phyloP scores from a whole-genome alignment of 192 early-diverging fungal genomes.

The Coemansia sp. region DNA sequence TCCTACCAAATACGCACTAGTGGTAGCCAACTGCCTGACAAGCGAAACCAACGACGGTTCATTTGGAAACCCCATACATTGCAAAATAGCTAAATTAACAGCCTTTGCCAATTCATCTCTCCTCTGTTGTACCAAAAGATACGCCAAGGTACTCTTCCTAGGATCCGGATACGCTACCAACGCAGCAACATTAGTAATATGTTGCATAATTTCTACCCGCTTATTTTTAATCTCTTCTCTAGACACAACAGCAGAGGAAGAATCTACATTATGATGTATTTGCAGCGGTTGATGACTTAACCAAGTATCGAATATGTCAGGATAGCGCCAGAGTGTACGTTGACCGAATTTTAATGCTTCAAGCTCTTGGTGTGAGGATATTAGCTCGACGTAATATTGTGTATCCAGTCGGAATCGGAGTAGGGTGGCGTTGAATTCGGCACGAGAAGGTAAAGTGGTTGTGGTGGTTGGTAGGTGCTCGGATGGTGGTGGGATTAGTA shows the following conservation, averaged over 20 bases:
- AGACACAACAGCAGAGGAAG: conserved; percentile 13
- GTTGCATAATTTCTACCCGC: conserved; percentile 40
- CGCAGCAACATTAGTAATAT: conserved; percentile 45
- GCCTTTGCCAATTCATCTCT: conserved; percentile 29
- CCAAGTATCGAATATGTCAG: conserved; percentile 45
- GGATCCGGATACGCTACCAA: conserved; percentile 45
- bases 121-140: conserved; percentile 30
- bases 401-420: conserved; percentile 51
- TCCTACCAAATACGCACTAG: conserved; percentile 35
- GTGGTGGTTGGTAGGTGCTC: conserved; percentile 9
- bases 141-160: conserved; percentile 28
- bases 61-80: conserved; percentile 22
- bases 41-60: conserved; percentile 39
- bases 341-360: conserved; percentile 45
- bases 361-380: conserved; percentile 35
- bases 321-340: conserved; percentile 40
- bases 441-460: conserved; percentile 23
- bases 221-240: conserved; percentile 38
- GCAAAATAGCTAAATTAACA: conserved; percentile 42
- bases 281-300: conserved; percentile 7
- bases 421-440: conserved; percentile 36
- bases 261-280: neutral
- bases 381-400: conserved; percentile 47
- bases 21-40: conserved; percentile 45
- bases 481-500: conserved; percentile 35